A percentile compares a stretch with the other conserved stretches of the same genome.
These are phyloP conservation scores for Tylopilus cervinicoccineus DNA, from an alignment of 768 basidiomycete species.

Conservation along the genomic window DNA sequence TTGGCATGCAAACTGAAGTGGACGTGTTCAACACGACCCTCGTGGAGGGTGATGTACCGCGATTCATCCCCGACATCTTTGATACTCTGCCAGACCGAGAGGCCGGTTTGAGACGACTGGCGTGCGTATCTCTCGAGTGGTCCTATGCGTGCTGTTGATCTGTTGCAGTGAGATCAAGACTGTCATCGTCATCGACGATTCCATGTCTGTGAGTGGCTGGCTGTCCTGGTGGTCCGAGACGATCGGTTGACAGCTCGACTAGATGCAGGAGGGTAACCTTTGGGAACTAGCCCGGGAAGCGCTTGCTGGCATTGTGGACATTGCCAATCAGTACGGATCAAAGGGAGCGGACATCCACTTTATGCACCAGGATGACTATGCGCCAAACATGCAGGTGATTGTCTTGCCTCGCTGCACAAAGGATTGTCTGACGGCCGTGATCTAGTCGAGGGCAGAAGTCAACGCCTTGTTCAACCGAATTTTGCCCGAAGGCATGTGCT, in stretches of 20 bases:
- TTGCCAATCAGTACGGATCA: slow-evolving; percentile 34
- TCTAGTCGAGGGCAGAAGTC: slow-evolving; percentile 22
- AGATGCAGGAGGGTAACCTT: slow-evolving; percentile 40
- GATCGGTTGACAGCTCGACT: neutral
- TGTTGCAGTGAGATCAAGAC: slow-evolving; percentile 36
- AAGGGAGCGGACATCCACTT: slow-evolving; percentile 42
- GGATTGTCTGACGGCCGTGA: neutral
- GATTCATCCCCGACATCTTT: slow-evolving; percentile 19
- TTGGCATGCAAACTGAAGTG: slow-evolving; percentile 4
- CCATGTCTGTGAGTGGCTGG: slow-evolving; percentile 30
- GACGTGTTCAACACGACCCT: slow-evolving; percentile 26
- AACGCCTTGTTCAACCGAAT: slow-evolving; percentile 23
- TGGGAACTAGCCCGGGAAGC: slow-evolving; percentile 41
- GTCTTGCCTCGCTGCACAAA: neutral
- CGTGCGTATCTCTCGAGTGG: slow-evolving; percentile 18
- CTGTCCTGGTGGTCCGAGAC: neutral
- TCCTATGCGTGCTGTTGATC: slow-evolving; percentile 1
- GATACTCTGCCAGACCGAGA: slow-evolving; percentile 19
- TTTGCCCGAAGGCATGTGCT: slow-evolving; percentile 20
- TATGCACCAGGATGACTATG: slow-evolving; percentile 34
- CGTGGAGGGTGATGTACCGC: slow-evolving; percentile 25
- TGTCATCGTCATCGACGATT: slow-evolving; percentile 40
- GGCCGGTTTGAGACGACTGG: slow-evolving; percentile 18
- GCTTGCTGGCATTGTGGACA: slow-evolving; percentile 37
- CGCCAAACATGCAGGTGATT: slow-evolving; percentile 23